These are phyloP conservation scores for Phytophthora ramorum DNA, from an alignment of 352 stramenopile species.

Conservation along the genomic window DNA sequence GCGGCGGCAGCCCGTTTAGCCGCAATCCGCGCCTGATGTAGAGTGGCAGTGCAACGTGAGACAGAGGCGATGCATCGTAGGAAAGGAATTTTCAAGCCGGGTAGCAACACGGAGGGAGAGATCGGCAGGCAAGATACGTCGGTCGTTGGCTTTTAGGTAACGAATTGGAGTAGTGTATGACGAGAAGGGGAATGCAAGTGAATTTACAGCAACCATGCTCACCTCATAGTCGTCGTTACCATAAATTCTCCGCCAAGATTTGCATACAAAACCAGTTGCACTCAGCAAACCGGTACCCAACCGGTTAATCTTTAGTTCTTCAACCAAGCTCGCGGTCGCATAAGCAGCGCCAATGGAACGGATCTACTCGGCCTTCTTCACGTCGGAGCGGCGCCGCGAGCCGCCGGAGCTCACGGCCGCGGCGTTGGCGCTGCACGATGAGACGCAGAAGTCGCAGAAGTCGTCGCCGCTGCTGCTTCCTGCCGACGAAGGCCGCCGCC, in stretches of 20 bases:
- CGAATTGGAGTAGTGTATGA: not conserved
- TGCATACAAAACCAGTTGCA: not conserved
- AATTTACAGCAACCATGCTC: not conserved
- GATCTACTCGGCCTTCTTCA: conserved; percentile 90
- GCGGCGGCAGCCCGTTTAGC: conserved; percentile 7
- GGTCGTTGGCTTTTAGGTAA: not conserved
- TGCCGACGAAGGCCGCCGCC: conserved; percentile 15
- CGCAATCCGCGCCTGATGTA: conserved; percentile 28
- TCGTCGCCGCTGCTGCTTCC: conserved; percentile 4
- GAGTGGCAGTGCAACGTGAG: not conserved
- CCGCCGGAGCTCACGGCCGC: conserved; percentile 60
- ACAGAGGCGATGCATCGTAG: not conserved
- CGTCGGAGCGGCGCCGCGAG: conserved; percentile 47
- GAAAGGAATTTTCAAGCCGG: not conserved
- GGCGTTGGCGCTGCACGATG: conserved; percentile 73
- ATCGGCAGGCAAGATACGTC: not conserved
- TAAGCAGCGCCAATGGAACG: conserved; percentile 64
- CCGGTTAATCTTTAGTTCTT: not conserved
- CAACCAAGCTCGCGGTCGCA: too few species aligned
- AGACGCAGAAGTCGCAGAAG: conserved; percentile 40
- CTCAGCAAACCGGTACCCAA: conserved; percentile 3
- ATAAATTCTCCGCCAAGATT: conserved; percentile 6
- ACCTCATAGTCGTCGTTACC: not conserved
- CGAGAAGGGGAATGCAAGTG: not conserved
- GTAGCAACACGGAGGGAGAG: not conserved